Evolutionary conservation across 441 rosid genomes (phyloP).

Genomic region (Flueggea neowawraea): DNA sequence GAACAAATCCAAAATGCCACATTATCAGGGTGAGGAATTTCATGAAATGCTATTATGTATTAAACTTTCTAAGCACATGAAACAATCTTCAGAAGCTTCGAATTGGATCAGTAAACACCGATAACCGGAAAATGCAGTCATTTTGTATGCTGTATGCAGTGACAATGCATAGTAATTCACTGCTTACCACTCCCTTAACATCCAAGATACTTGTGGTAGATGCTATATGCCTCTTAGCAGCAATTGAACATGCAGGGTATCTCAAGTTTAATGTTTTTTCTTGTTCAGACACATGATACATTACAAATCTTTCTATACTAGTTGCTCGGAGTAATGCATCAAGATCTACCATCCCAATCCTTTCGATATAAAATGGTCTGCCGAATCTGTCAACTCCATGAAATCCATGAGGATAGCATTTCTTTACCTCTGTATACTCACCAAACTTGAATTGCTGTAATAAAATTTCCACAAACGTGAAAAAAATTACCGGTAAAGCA

Average conservation of each 20-base stretch:
- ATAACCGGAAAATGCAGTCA: too few relatives aligned
- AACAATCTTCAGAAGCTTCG: too few relatives aligned
- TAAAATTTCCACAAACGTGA: slow-evolving; percentile 3
- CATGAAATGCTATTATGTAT: too few relatives aligned
- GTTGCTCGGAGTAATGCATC: slow-evolving; percentile 40
- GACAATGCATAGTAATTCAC: background rate
- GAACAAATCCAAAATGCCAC: too few relatives aligned
- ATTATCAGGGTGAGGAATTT: too few relatives aligned
- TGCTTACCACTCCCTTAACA: slow-evolving; percentile 58
- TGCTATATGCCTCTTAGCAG: slow-evolving; percentile 51
- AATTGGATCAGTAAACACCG: too few relatives aligned
- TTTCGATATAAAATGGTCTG: slow-evolving; percentile 60
- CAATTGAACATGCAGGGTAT: slow-evolving; percentile 53
- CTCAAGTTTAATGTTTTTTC: slow-evolving; percentile 51
- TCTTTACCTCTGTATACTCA: slow-evolving; percentile 45
- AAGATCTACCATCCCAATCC: slow-evolving; percentile 54
- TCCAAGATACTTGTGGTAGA: slow-evolving; percentile 57
- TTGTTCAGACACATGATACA: slow-evolving; percentile 54
- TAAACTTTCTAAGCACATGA: too few relatives aligned
- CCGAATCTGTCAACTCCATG: slow-evolving; percentile 61
- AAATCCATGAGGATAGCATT: slow-evolving; percentile 58
- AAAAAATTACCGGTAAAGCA: too few relatives aligned
- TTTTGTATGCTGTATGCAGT: too few relatives aligned
- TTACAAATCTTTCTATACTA: slow-evolving; percentile 40
- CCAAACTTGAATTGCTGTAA: slow-evolving; percentile 47